phyloP scores from a whole-genome alignment of 306 rosid species.

The Lablab purpureus region DNA sequence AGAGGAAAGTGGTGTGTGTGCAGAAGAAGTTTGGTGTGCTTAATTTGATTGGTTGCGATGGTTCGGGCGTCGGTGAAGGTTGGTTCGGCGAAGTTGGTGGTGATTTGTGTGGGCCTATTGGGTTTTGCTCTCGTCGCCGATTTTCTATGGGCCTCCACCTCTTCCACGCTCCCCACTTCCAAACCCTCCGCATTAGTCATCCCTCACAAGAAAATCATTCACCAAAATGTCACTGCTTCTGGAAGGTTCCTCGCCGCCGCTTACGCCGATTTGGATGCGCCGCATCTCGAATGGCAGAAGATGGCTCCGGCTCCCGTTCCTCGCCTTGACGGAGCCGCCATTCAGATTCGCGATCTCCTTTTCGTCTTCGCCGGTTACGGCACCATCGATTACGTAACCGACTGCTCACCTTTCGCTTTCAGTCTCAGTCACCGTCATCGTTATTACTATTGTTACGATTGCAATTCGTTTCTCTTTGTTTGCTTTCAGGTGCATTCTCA shows the following conservation, averaged over 20 bases:
- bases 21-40: background rate
- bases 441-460: background rate
- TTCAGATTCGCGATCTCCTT: constrained; percentile 79
- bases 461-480: background rate
- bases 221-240: constrained; percentile 19
- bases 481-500: constrained; percentile 81
- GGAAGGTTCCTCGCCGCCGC: constrained; percentile 72
- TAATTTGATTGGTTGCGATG: constrained; percentile 40
- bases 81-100: constrained; percentile 62
- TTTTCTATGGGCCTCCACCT: constrained; percentile 77
- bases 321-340: constrained; percentile 93
- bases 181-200: constrained; percentile 38
- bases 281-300: constrained; percentile 73
- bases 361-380: constrained; percentile 94
- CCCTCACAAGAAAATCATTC: constrained; percentile 2
- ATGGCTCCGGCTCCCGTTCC: constrained; percentile 85
- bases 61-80: constrained; percentile 73
- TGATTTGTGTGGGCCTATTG: constrained; percentile 66
- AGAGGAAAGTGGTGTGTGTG: background rate
- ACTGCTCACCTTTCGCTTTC: background rate
- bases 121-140: constrained; percentile 80
- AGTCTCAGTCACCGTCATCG: background rate
- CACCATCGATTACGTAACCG: constrained; percentile 63
- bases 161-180: constrained; percentile 52
- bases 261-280: constrained; percentile 87